Base-by-base conservation (phyloP, 495 filamentous ascomycete species). In the Daldinia bambusicola region DNA sequence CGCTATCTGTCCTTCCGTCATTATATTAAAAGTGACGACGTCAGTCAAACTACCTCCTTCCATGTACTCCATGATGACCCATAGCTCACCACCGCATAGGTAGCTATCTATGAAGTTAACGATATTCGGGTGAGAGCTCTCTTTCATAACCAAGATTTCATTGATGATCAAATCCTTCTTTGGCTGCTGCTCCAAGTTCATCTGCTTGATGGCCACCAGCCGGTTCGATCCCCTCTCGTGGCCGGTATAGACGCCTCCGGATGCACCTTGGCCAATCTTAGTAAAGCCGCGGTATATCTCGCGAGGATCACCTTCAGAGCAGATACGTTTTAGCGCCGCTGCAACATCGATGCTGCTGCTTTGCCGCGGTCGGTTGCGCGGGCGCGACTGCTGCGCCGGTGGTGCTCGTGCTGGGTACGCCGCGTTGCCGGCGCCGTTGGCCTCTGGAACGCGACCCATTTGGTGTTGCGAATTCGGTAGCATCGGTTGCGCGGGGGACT, bases 11-110 rank as follows among this genome's bases (percentile, higher is more conserved):
- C 91, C 92, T 77, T 99, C 95, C 18, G 89, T 92, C 95, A 99
- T 98, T 66, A 98, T 95, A 79, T 99, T 99, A 80, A 95, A 98
- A 10, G 95, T 98, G 40, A 99, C 95, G 30, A 99, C 95, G 80
- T 99, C 95, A 2, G 95, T 99, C 78, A 99, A 81, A 82, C 93
- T 97, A 37, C 95, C 95, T 52, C 95, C 95, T 77, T 99, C 95
- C 95, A 99, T 99, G 72, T 93, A 99, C 78, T 99, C 95, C 95
- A 99, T 99, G 31, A 98, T 93, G 12, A 99, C 95, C 95, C 95
- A 99, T 43, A 99, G 80, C 77, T 99, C 95, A 18, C 95, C 89
- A 4, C 87, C 86, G 40, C 94, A 90, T 20, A 99, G 84, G 78
- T 92, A 98, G 77, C 94, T 97, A 83, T 98, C 95, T 81, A 98